These are phyloP conservation scores for Tuber borchii DNA, from an alignment of 495 filamentous ascomycete species.

Conservation along the genomic window DNA sequence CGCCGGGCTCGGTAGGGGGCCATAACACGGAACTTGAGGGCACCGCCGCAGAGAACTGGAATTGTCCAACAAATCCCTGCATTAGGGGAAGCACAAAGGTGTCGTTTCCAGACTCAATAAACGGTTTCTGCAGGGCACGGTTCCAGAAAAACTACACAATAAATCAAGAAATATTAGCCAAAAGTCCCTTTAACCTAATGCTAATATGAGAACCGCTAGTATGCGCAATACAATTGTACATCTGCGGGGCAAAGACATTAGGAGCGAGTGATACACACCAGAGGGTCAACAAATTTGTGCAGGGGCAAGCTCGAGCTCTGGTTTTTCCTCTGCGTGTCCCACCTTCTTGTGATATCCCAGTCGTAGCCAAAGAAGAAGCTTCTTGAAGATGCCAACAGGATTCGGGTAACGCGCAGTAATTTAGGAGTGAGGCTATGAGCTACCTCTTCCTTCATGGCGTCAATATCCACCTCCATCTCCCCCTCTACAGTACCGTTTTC, in stretches of 20 bases:
- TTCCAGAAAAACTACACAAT: constrained; percentile 81
- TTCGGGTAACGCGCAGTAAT: constrained; percentile 69
- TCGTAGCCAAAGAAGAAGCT: constrained; percentile 95
- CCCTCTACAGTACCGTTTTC: constrained; percentile 18
- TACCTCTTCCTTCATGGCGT: constrained; percentile 41
- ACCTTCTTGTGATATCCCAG: constrained; percentile 69
- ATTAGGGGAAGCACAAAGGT: constrained; percentile 72
- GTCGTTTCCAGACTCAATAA: constrained; percentile 62
- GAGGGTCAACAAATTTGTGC: constrained; percentile 64
- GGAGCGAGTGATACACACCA: constrained; percentile 47
- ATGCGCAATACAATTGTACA: background rate
- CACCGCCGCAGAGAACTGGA: constrained; percentile 55
- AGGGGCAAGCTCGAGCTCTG: constrained; percentile 53
- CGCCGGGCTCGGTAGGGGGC: constrained; percentile 32
- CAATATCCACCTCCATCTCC: constrained; percentile 37
- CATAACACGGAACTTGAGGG: constrained; percentile 24
- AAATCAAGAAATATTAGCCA: constrained; percentile 23
- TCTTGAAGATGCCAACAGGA: constrained; percentile 66
- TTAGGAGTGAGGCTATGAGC: constrained; percentile 65
- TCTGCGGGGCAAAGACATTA: background rate
- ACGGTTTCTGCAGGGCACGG: constrained; percentile 61
- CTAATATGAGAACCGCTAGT: background rate
- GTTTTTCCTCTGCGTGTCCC: constrained; percentile 23
- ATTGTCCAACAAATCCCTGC: constrained; percentile 91
- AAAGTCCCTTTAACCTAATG: background rate